These are phyloP conservation scores for Hemileia vastatrix DNA, from an alignment of 1,284 basidiomycete species.

Conservation along the genomic window DNA sequence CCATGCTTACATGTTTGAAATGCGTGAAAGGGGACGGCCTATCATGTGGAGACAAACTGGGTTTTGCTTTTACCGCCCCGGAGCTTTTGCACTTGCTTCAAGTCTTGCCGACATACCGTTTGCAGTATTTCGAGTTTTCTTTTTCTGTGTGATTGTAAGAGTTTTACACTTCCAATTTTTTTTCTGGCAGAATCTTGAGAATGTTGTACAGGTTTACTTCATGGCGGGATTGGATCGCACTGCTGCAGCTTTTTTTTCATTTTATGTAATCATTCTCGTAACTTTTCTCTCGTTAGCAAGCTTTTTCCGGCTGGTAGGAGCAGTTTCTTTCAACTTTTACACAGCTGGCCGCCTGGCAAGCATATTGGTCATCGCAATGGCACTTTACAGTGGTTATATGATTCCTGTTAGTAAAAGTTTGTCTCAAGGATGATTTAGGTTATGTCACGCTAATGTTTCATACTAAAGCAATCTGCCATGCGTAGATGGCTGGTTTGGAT, in stretches of 20 bases:
- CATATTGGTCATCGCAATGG: conserved; percentile 49
- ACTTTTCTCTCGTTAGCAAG: conserved; percentile 33
- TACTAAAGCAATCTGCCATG: conserved; percentile 39
- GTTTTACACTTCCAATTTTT: conserved; percentile 16
- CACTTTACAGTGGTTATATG: conserved; percentile 42
- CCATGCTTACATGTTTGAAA: no score
- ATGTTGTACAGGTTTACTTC: conserved; percentile 28
- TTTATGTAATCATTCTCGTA: conserved; percentile 38
- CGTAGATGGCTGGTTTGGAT: conserved; percentile 24
- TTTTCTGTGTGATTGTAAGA: conserved; percentile 24
- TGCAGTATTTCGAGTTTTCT: conserved; percentile 35
- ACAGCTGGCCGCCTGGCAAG: conserved; percentile 50
- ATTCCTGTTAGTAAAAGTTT: conserved; percentile 35
- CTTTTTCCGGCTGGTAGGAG: conserved; percentile 50
- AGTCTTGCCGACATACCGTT: conserved; percentile 49
- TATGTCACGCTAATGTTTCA: background rate
- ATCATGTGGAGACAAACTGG: conserved; percentile 55
- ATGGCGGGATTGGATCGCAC: conserved; percentile 47
- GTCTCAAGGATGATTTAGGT: background rate
- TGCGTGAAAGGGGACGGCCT: conserved; percentile 64
- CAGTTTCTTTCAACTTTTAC: conserved; percentile 37
- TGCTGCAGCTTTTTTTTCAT: conserved; percentile 50
- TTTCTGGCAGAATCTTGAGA: background rate
- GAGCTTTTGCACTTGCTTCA: conserved; percentile 59
- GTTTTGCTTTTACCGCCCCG: conserved; percentile 71